A percentile compares a stretch with the other conserved stretches of the same genome.
Conservation (phyloP, 78 protist genomes). For the Dictyostelium purpureum region DNA sequence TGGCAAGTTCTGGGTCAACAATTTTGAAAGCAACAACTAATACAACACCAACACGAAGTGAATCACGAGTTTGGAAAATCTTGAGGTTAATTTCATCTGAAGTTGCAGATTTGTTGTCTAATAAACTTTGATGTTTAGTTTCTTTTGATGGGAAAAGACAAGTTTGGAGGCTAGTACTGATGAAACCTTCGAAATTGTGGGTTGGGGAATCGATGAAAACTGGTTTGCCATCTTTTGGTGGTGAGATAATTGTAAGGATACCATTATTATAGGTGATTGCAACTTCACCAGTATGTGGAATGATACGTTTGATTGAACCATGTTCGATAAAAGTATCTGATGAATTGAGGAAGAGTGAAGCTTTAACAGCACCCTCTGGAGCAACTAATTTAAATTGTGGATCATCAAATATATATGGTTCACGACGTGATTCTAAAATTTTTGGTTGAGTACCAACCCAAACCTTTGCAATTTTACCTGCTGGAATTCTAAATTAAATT, state of each 20-base stretch:
- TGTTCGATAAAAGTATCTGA: constrained; percentile 14
- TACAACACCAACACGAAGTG: constrained; percentile 66
- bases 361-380: not conserved
- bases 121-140: constrained; percentile 1
- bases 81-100: constrained; percentile 53
- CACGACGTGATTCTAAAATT: constrained; percentile 41
- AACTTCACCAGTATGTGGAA: constrained; percentile 36
- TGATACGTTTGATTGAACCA: constrained; percentile 53
- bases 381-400: constrained; percentile 36
- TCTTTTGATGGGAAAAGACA: constrained; percentile 58
- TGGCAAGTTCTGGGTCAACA: constrained; percentile 67
- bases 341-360: not conserved
- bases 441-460: constrained; percentile 70
- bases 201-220: constrained; percentile 45
- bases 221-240: constrained; percentile 59
- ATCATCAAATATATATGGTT: constrained; percentile 49
- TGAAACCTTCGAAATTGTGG: constrained; percentile 46
- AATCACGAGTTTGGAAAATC: constrained; percentile 67
- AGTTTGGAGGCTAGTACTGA: constrained; percentile 23
- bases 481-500: constrained; percentile 48
- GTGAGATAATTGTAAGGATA: constrained; percentile 32
- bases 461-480: constrained; percentile 59
- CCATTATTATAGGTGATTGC: constrained; percentile 66
- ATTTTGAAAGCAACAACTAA: constrained; percentile 61
- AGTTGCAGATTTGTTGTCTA: constrained; percentile 5